Evolutionary conservation across 2,329 filamentous ascomycete genomes (phyloP).

Genomic region (Cladophialophora carrionii): DNA sequence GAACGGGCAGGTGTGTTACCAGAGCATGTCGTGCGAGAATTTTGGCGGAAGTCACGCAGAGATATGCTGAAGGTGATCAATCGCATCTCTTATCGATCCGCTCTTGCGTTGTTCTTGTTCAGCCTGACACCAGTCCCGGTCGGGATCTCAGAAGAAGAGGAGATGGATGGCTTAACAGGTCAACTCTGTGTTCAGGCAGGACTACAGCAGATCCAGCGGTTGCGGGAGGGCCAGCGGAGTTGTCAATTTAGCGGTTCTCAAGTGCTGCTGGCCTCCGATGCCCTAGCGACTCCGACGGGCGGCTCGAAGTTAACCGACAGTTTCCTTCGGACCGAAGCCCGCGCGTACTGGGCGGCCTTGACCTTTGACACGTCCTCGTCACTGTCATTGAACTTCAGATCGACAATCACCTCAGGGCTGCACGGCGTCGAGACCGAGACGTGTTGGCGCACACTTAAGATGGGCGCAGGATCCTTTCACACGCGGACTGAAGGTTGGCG

Average conservation of each 20-base stretch:
- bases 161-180: slow-evolving; percentile 47
- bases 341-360: slow-evolving; percentile 49
- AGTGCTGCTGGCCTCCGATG: slow-evolving; percentile 41
- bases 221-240: slow-evolving; percentile 48
- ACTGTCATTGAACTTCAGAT: slow-evolving; percentile 48
- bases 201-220: slow-evolving; percentile 48
- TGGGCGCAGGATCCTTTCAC: slow-evolving; percentile 40
- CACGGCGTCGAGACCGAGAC: slow-evolving; percentile 40
- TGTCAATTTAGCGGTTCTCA: slow-evolving; percentile 50
- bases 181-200: slow-evolving; percentile 50
- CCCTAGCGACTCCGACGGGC: slow-evolving; percentile 37
- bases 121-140: slow-evolving; percentile 48
- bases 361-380: slow-evolving; percentile 51
- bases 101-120: slow-evolving; percentile 49
- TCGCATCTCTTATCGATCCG: slow-evolving; percentile 49
- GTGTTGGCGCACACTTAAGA: slow-evolving; percentile 40
- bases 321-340: slow-evolving; percentile 48
- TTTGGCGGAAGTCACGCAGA: slow-evolving; percentile 47
- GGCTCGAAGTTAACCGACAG: slow-evolving; percentile 40
- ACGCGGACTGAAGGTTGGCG: slow-evolving; percentile 40
- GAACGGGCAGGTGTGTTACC: slow-evolving; percentile 17
- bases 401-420: slow-evolving; percentile 48
- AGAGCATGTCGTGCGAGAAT: slow-evolving; percentile 35
- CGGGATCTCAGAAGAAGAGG: slow-evolving; percentile 49
- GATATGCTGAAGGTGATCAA: slow-evolving; percentile 51